These are phyloP conservation scores for Euphorbia celastroides DNA, from an alignment of 441 rosid species.

Conservation along the genomic window DNA sequence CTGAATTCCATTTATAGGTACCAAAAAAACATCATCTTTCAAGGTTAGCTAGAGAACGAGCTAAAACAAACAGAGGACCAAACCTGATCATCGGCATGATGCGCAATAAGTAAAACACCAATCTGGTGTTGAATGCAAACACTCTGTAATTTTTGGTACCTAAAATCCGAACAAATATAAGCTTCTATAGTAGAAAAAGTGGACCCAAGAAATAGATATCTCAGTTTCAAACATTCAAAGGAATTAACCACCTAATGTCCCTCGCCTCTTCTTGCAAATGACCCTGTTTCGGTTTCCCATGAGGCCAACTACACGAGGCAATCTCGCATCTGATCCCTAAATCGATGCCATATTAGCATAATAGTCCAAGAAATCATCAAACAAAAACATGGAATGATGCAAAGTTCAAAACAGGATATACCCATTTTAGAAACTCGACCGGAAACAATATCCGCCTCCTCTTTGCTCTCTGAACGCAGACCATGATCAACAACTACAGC, in stretches of 20 bases:
- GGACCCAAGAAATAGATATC: constrained; percentile 1
- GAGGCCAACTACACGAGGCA: constrained; percentile 66
- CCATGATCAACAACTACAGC: constrained; percentile 87
- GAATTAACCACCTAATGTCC: constrained; percentile 49
- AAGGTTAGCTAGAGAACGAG: not conserved
- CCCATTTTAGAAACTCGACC: constrained; percentile 76
- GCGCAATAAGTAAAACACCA: constrained; percentile 78
- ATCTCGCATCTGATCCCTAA: constrained; percentile 93
- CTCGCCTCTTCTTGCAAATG: constrained; percentile 93
- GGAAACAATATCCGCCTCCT: constrained; percentile 60
- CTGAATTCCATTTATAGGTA: not conserved
- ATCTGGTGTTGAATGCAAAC: constrained; percentile 51
- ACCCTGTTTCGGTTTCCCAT: constrained; percentile 81
- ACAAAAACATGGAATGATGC: not conserved
- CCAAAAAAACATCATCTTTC: not conserved
- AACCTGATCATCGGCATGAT: constrained; percentile 98
- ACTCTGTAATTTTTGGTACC: constrained; percentile 67
- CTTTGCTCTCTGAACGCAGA: constrained; percentile 68
- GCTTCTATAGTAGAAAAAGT: not conserved
- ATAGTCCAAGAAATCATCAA: not conserved
- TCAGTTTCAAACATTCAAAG: constrained; percentile 7
- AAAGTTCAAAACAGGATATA: constrained; percentile 24
- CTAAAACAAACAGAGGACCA: not conserved
- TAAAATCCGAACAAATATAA: constrained; percentile 27
- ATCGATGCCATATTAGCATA: constrained; percentile 32